Evolutionary conservation across 1,139 yeast genomes (phyloP), one percentile per base, ranked within the genome.

Genomic region (Scheffersomyces parashehatae): DNA sequence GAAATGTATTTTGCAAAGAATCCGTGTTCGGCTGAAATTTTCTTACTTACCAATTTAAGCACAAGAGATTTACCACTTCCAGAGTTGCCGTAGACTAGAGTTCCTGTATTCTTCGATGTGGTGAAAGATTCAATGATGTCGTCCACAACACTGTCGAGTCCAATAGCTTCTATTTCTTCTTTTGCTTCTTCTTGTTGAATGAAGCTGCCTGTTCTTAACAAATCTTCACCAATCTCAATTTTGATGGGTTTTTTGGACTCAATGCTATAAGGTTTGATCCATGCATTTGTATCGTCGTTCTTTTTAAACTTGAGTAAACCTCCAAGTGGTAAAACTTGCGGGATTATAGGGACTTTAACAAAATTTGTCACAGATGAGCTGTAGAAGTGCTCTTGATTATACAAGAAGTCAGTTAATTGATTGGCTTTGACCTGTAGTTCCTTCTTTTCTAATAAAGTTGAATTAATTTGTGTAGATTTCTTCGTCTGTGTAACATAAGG

Each of bases 61-160:
- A 85, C 55, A 2, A 81, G 67, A 0, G 93, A 68, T 59, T 91
- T 91, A 1, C 97, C 98, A 49, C 89, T 77, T 0, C 97, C 97
- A 0, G 88, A 70, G 32, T 83, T 70, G 0, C 98, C 98, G 53
- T 82, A 77, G 0, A 91, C 59, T 42, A 88, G 66, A 1, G 67
- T 54, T 3, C 95, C 89, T 2, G 73, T 54, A 45, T 74, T 71
- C 36, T 68, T 69, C 37, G 83, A 75, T 39, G 75, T 60, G 10
- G 70, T 59, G 9, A 87, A 60, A 0, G 77, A 62, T 10, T 70
- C 72, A 1, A 69, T 57, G 12, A 81, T 59, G n/a, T 71, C 71
- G 0, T 60, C 61, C 5, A 83, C 53, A 1, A 73, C 58, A 3
- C 63, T 57, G 33, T 83, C 84, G 38, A 84, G 69, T 0, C 93